phyloP scores from a whole-genome alignment of 805 yeast species.

The Metschnikowia peoriensis region DNA sequence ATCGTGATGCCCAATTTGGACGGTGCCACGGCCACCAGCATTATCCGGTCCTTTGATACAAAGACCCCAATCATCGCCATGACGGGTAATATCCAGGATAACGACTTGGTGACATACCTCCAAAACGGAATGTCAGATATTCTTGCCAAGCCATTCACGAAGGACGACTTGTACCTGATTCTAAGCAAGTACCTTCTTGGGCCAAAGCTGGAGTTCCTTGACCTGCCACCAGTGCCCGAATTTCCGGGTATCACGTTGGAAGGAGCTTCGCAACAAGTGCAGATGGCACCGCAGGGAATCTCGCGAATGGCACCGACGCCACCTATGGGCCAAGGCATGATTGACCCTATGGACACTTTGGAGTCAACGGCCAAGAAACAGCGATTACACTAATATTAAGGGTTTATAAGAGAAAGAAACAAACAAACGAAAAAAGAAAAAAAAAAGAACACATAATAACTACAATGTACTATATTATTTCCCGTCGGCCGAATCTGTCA shows the following conservation, averaged over 20 bases:
- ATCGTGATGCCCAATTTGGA: constrained; percentile 86
- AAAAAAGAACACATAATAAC: neutral
- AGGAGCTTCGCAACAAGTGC: constrained; percentile 5
- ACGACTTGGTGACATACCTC: constrained; percentile 74
- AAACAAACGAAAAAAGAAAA: neutral
- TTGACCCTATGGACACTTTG: constrained; percentile 14
- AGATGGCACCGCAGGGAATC: constrained; percentile 8
- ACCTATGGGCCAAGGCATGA: constrained; percentile 12
- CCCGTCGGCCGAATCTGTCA: neutral
- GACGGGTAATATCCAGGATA: constrained; percentile 87
- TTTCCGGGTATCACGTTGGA: constrained; percentile 13
- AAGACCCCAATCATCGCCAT: constrained; percentile 89
- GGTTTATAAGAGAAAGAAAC: neutral
- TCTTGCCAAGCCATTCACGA: constrained; percentile 90
- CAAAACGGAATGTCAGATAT: constrained; percentile 92
- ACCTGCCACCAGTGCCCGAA: constrained; percentile 16
- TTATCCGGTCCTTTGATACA: constrained; percentile 80
- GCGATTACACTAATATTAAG: constrained; percentile 6
- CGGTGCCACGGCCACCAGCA: constrained; percentile 88
- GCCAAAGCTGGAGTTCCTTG: constrained; percentile 16
- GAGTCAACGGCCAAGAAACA: constrained; percentile 16
- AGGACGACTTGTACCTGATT: constrained; percentile 76
- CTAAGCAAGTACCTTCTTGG: constrained; percentile 66
- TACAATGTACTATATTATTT: neutral
- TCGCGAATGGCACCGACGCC: constrained; percentile 9